phyloP scores from a whole-genome alignment of 2,329 filamentous ascomycete genomes.

The Penicillium vulpinum region DNA sequence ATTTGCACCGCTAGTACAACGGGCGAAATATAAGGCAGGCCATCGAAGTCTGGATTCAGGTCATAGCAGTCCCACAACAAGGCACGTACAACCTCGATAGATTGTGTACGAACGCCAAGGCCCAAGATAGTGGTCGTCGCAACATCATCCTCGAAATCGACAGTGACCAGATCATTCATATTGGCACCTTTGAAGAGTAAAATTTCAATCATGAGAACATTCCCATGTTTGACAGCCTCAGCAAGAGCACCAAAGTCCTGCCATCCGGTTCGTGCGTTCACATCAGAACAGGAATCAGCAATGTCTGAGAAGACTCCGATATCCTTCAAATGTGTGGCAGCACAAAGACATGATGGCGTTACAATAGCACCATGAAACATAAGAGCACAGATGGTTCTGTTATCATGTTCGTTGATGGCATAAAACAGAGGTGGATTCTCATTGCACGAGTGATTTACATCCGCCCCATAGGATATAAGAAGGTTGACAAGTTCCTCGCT shows the following conservation, averaged over 20 bases:
- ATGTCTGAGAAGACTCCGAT: background rate
- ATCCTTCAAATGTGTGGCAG: background rate
- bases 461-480: conserved; percentile 12
- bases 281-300: background rate
- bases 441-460: conserved; percentile 9
- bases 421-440: background rate
- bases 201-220: background rate
- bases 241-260: background rate
- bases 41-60: background rate
- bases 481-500: conserved; percentile 3
- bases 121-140: background rate
- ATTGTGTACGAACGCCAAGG: background rate
- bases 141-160: background rate
- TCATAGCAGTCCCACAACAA: background rate
- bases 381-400: background rate
- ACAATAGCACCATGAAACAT: background rate
- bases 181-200: background rate
- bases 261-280: background rate
- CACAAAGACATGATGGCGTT: background rate
- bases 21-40: background rate
- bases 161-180: background rate
- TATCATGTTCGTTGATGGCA: background rate
- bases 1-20: background rate
- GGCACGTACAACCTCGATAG: background rate
- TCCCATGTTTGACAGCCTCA: background rate